Conservation (phyloP, 108 stramenopile species). For the Nitzschia inconspicua region DNA sequence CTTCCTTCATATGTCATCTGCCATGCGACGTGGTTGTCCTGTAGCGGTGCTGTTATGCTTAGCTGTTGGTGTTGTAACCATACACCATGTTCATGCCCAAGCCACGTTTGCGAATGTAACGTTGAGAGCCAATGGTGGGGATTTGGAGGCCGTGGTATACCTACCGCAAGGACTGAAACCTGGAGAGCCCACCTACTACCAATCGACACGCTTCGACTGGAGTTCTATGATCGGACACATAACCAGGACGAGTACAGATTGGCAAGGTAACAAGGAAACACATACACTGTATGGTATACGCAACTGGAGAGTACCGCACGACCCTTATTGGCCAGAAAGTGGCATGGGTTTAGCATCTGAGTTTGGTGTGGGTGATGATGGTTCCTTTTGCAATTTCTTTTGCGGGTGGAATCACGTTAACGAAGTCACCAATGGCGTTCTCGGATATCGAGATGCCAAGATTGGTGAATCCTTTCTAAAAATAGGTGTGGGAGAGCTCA, state of each 20-base stretch:
- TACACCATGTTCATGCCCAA: slow-evolving; percentile 18
- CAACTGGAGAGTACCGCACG: slow-evolving; percentile 67
- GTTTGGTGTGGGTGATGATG: slow-evolving; percentile 82
- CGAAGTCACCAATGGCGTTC: slow-evolving; percentile 74
- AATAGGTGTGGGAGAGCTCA: slow-evolving; percentile 53
- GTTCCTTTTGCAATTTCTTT: slow-evolving; percentile 53
- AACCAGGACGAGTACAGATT: slow-evolving; percentile 13
- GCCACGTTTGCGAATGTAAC: slow-evolving; percentile 46
- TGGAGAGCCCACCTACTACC: slow-evolving; percentile 40
- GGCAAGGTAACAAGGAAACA: slow-evolving; percentile 8
- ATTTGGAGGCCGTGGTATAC: slow-evolving; percentile 48
- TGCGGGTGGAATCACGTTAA: slow-evolving; percentile 49
- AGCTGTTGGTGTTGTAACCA: too few relatives aligned
- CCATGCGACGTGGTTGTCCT: too few relatives aligned
- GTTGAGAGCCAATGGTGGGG: slow-evolving; percentile 30
- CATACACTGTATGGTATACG: slow-evolving; percentile 57
- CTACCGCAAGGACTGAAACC: slow-evolving; percentile 35
- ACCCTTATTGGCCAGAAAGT: slow-evolving; percentile 76
- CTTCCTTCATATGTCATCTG: too few relatives aligned
- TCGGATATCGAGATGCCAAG: slow-evolving; percentile 72
- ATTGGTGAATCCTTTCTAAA: slow-evolving; percentile 67
- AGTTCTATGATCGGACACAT: slow-evolving; percentile 77
- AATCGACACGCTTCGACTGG: slow-evolving; percentile 71
- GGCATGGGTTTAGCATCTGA: slow-evolving; percentile 79
- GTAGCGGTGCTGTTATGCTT: too few relatives aligned